Percentiles rank a stretch among this genome's conserved stretches.
Evolutionary conservation across 1,139 yeast species (phyloP).

Genomic region (Yamadazyma blattariae): DNA sequence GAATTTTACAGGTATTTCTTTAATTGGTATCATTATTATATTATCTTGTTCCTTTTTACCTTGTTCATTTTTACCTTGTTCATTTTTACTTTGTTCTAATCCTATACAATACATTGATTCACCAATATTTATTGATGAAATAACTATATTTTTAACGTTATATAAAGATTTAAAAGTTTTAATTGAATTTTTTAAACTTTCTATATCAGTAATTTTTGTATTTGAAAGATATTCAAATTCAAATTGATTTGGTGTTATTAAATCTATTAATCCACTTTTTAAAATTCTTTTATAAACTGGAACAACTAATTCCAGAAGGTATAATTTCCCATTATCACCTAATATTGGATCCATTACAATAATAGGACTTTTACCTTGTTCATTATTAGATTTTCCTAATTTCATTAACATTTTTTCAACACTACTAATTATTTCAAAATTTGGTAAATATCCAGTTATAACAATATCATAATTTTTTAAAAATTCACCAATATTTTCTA

Average conservation of each 20-base stretch:
- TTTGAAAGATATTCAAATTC: slow-evolving; percentile 77
- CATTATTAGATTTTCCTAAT: slow-evolving; percentile 3
- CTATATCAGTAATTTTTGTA: slow-evolving; percentile 38
- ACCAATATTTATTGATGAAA: slow-evolving; percentile 39
- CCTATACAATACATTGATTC: slow-evolving; percentile 36
- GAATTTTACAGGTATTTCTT: slow-evolving; percentile 34
- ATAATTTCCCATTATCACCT: slow-evolving; percentile 86
- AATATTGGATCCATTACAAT: slow-evolving; percentile 90
- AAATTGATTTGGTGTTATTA: slow-evolving; percentile 89
- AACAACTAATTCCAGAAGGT: slow-evolving; percentile 71
- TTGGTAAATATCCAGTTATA: slow-evolving; percentile 39
- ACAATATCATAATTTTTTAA: slow-evolving; percentile 19
- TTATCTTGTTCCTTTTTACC: background rate
- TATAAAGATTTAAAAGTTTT: slow-evolving; percentile 46
- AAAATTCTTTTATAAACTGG: slow-evolving; percentile 62
- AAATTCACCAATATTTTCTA: slow-evolving; percentile 12
- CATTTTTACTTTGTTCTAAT: background rate
- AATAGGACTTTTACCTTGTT: slow-evolving; percentile 9
- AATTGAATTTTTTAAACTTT: slow-evolving; percentile 46
- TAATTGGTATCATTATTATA: slow-evolving; percentile 23
- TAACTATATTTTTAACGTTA: slow-evolving; percentile 60
- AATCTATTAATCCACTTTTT: slow-evolving; percentile 48
- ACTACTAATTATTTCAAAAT: slow-evolving; percentile 27
- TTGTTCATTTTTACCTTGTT: too few species aligned
- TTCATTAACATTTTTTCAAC: slow-evolving; percentile 17